phyloP scores from a whole-genome alignment of 148 eudicot genomes.

The Gaultheria prostrata region DNA sequence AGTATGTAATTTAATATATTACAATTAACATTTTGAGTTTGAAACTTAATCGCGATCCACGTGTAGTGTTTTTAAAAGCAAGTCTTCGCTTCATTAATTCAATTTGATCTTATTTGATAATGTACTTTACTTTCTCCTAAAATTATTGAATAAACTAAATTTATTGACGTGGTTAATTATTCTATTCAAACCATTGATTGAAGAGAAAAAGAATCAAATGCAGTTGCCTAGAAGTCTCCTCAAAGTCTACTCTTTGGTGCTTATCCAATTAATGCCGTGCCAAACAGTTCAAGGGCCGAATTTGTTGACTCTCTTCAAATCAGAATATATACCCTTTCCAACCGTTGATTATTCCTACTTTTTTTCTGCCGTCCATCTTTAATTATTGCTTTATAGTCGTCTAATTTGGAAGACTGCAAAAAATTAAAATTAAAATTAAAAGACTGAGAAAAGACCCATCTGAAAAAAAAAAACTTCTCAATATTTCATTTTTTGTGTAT shows the following conservation, averaged over 20 bases:
- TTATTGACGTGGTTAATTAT: not conserved
- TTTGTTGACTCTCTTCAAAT: constrained; percentile 30
- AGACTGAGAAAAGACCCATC: not conserved
- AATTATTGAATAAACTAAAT: not conserved
- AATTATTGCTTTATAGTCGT: not conserved
- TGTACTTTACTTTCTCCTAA: not conserved
- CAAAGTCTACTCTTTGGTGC: constrained; percentile 13
- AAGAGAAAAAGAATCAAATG: constrained; percentile 11
- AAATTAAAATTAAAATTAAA: not conserved
- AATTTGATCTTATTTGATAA: no score
- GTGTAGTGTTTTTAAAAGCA: no score
- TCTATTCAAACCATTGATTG: not conserved
- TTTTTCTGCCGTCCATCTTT: not conserved
- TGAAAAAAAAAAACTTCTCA: not conserved
- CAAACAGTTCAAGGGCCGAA: constrained; percentile 32
- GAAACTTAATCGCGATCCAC: no score
- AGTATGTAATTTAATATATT: no score
- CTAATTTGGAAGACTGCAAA: not conserved
- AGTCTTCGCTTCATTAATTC: no score
- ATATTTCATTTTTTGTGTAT: constrained; percentile 13
- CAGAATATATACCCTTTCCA: constrained; percentile 6
- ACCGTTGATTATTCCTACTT: constrained; percentile 8
- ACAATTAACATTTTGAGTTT: no score
- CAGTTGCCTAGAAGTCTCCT: constrained; percentile 28
- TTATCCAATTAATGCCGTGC: constrained; percentile 33